Percentiles rank a stretch among this genome's conserved stretches.
These are phyloP conservation scores for Trypanosoma lewisi DNA, from an alignment of 208 protist genomes.

Conservation along the genomic window DNA sequence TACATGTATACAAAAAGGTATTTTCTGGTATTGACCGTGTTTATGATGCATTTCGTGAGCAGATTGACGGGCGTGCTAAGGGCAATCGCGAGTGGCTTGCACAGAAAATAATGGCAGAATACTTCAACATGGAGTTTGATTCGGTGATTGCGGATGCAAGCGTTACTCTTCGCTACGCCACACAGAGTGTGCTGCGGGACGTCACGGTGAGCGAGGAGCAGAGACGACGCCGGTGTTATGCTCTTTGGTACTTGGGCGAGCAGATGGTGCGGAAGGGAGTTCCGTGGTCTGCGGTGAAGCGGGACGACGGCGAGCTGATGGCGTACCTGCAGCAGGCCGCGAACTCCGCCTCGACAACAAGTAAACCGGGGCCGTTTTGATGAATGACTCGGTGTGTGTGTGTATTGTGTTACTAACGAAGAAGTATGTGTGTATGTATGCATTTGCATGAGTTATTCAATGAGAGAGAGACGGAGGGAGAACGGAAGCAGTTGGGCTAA, in stretches of 20 bases:
- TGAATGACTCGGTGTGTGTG: background rate
- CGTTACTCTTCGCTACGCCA: slow-evolving; percentile 53
- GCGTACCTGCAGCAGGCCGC: slow-evolving; percentile 85
- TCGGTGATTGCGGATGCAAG: slow-evolving; percentile 69
- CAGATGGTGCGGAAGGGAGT: slow-evolving; percentile 66
- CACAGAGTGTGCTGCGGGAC: slow-evolving; percentile 78
- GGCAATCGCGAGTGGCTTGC: slow-evolving; percentile 34
- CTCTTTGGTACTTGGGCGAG: slow-evolving; percentile 79
- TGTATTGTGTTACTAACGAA: background rate
- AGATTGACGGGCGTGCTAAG: slow-evolving; percentile 29
- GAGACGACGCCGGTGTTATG: slow-evolving; percentile 68
- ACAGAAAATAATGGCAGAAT: slow-evolving; percentile 66
- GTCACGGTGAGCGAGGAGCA: slow-evolving; percentile 50
- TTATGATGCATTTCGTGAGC: slow-evolving; percentile 41
- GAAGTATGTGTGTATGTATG: slow-evolving; percentile 1
- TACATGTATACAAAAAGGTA: slow-evolving; percentile 60
- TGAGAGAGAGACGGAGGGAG: background rate
- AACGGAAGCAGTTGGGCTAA: too few species aligned
- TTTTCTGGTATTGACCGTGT: slow-evolving; percentile 64
- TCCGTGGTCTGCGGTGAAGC: slow-evolving; percentile 28
- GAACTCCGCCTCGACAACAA: slow-evolving; percentile 56
- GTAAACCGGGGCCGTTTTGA: slow-evolving; percentile 55
- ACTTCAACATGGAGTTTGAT: slow-evolving; percentile 88
- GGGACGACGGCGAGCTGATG: slow-evolving; percentile 63
- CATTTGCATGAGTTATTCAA: slow-evolving; percentile 4